Percentiles rank a stretch among this genome's conserved stretches.
phyloP scores from a whole-genome alignment of 208 protist species.

The Leptomonas pyrrhocoris region DNA sequence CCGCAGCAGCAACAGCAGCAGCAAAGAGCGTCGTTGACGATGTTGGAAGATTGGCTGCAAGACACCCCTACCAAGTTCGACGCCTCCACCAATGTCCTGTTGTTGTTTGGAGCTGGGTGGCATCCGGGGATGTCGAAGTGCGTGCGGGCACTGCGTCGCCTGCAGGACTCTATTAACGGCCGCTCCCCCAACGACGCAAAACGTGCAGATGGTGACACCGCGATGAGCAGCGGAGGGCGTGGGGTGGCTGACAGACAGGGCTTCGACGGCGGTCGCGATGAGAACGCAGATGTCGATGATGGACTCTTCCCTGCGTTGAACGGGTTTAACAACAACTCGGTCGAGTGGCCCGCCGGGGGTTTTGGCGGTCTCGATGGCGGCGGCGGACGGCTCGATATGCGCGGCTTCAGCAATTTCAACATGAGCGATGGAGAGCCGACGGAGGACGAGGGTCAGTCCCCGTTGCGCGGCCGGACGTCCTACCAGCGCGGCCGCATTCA shows the following conservation, averaged over 20 bases:
- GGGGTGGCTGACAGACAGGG: background rate
- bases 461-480: constrained; percentile 6
- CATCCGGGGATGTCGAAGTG: constrained; percentile 49
- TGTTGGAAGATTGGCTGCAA: constrained; percentile 32
- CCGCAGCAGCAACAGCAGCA: background rate
- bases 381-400: constrained; percentile 25
- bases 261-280: background rate
- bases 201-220: background rate
- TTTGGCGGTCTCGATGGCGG: background rate
- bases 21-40: background rate
- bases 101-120: constrained; percentile 72
- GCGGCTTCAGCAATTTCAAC: constrained; percentile 20
- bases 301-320: constrained; percentile 16
- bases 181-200: background rate
- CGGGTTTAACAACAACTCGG: constrained; percentile 7
- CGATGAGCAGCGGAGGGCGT: background rate
- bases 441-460: constrained; percentile 11
- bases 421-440: constrained; percentile 5
- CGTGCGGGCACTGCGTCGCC: constrained; percentile 36
- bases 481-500: constrained; percentile 1
- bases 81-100: constrained; percentile 38
- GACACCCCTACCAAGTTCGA: constrained; percentile 23
- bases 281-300: constrained; percentile 17
- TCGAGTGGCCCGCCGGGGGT: constrained; percentile 4
- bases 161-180: constrained; percentile 35